A percentile compares a stretch with the other conserved stretches of the same genome.
Conservation (phyloP, 2,329 filamentous ascomycete species). For the Incumbomyces delicatus region DNA sequence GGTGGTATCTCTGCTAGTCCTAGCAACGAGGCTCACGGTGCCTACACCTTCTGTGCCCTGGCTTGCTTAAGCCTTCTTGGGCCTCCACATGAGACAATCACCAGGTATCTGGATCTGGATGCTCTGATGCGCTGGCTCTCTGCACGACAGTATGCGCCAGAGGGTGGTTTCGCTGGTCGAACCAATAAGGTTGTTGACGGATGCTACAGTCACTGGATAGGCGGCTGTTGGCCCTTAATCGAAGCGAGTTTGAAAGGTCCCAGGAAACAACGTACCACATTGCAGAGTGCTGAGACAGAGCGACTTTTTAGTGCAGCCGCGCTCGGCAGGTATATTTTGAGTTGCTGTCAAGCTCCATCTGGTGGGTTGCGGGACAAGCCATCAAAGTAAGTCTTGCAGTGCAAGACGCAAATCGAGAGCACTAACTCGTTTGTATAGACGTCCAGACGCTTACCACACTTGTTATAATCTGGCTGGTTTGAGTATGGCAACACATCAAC, state of each 20-base stretch:
- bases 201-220: conserved; percentile 97
- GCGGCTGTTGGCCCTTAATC: conserved; percentile 84
- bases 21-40: conserved; percentile 85
- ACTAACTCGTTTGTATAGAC: conserved; percentile 35
- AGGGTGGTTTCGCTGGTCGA: conserved; percentile 84
- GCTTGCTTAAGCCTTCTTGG: conserved; percentile 81
- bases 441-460: conserved; percentile 81
- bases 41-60: conserved; percentile 89
- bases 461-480: conserved; percentile 84
- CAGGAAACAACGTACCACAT: conserved; percentile 21
- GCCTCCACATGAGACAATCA: conserved; percentile 63
- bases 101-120: conserved; percentile 66
- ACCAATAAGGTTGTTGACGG: conserved; percentile 98
- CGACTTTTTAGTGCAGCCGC: conserved; percentile 70
- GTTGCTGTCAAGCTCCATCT: conserved; percentile 68
- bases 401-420: conserved; percentile 9
- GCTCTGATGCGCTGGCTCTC: conserved; percentile 79
- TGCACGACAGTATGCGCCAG: conserved; percentile 76
- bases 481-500: conserved; percentile 65
- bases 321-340: conserved; percentile 78
- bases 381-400: conserved; percentile 55
- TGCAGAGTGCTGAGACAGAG: conserved; percentile 9
- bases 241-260: conserved; percentile 63
- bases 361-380: conserved; percentile 92
- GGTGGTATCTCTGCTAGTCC: conserved; percentile 83